phyloP scores from a whole-genome alignment of 2,329 filamentous ascomycete genomes.

The Trichoderma sp. region DNA sequence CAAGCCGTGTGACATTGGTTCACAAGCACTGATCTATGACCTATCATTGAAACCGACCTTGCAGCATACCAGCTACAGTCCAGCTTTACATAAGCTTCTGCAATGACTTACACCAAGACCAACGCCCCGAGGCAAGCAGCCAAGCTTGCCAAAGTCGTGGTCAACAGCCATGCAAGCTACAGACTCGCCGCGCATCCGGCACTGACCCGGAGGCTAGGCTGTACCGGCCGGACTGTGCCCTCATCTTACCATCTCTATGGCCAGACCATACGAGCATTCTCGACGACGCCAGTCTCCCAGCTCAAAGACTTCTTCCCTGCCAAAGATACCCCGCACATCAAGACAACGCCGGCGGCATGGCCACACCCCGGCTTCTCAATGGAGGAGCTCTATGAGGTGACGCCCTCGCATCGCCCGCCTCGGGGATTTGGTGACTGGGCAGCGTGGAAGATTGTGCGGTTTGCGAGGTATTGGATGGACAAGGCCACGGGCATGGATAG shows the following conservation, averaged over 20 bases:
- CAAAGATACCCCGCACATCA: conserved; percentile 59
- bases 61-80: not conserved
- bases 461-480: conserved; percentile 79
- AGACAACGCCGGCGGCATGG: conserved; percentile 64
- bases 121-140: conserved; percentile 26
- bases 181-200: conserved; percentile 13
- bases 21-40: not conserved
- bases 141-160: conserved; percentile 23
- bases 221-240: conserved; percentile 18
- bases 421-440: conserved; percentile 71
- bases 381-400: conserved; percentile 71
- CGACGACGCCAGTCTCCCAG: conserved; percentile 44
- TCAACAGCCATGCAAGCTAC: conserved; percentile 11
- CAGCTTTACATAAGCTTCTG: not conserved
- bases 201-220: conserved; percentile 20
- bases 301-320: conserved; percentile 61
- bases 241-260: not conserved
- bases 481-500: conserved; percentile 70
- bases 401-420: conserved; percentile 72
- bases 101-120: not conserved
- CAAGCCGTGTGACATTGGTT: not conserved
- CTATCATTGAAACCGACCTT: not conserved
- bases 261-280: conserved; percentile 41
- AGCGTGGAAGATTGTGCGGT: conserved; percentile 72
- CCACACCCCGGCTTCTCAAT: conserved; percentile 70